Percentiles rank a stretch among this genome's conserved stretches.
Evolutionary conservation across 768 basidiomycete species (phyloP).

Genomic region (Lactifluus hygrophoroides): DNA sequence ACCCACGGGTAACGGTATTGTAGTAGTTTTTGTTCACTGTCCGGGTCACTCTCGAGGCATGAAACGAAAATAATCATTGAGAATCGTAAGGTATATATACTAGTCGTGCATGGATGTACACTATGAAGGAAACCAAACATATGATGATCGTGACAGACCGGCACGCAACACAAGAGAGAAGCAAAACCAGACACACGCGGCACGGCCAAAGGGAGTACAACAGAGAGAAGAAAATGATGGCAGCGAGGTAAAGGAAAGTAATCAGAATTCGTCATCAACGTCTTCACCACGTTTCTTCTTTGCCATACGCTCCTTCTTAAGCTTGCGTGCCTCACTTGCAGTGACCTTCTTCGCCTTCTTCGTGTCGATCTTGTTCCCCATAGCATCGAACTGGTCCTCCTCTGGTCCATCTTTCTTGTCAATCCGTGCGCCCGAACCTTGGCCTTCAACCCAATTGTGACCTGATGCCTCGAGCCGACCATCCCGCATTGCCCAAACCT

Average conservation of each 20-base stretch:
- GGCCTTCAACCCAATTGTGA: slow-evolving; percentile 99
- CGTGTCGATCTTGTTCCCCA: slow-evolving; percentile 92
- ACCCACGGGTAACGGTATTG: too few species aligned
- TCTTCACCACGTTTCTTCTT: slow-evolving; percentile 84
- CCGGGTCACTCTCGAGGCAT: not conserved
- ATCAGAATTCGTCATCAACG: slow-evolving; percentile 40
- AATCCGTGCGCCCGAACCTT: slow-evolving; percentile 89
- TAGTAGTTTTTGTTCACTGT: not conserved
- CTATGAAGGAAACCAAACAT: not conserved
- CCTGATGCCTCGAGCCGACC: slow-evolving; percentile 94
- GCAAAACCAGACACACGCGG: slow-evolving; percentile 14
- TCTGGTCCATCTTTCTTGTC: slow-evolving; percentile 92
- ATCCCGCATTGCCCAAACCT: slow-evolving; percentile 99
- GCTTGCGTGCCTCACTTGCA: slow-evolving; percentile 75
- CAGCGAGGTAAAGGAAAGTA: not conserved
- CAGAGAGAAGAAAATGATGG: not conserved
- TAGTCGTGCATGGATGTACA: slow-evolving; percentile 5
- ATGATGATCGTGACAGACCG: slow-evolving; percentile 3
- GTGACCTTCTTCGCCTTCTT: slow-evolving; percentile 86
- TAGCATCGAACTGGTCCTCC: slow-evolving; percentile 87
- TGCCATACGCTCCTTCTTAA: slow-evolving; percentile 95
- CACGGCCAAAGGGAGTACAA: slow-evolving; percentile 8
- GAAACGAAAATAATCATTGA: slow-evolving; percentile 3
- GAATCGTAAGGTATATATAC: slow-evolving; percentile 1
- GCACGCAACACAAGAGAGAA: slow-evolving; percentile 8